Percentiles rank a stretch among this genome's conserved stretches.
phyloP scores from a whole-genome alignment of 192 early-diverging fungal genomes.

The Bifiguratus adelaidae region DNA sequence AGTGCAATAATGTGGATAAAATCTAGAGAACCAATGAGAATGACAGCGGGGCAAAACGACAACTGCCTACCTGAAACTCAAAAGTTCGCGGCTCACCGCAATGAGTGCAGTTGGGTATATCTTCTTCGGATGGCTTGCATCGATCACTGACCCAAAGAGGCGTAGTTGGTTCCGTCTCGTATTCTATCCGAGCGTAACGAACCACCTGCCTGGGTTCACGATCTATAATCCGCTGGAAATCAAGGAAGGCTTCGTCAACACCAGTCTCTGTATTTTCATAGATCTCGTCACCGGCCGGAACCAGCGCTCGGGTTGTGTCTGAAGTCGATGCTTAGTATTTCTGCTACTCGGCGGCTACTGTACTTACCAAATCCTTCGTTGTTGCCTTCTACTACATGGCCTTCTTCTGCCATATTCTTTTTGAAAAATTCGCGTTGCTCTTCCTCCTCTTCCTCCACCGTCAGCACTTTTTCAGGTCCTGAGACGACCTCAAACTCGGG shows the following conservation, averaged over 20 bases:
- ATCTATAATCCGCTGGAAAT: conserved; percentile 77
- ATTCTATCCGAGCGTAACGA: conserved; percentile 57
- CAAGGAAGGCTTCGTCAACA: conserved; percentile 83
- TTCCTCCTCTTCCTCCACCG: conserved; percentile 32
- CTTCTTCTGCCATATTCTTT: conserved; percentile 22
- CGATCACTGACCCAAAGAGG: conserved; percentile 76
- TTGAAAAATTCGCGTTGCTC: conserved; percentile 20
- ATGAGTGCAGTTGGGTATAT: conserved; percentile 55
- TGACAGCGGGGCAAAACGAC: not conserved
- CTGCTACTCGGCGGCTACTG: not conserved
- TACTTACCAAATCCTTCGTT: conserved; percentile 4
- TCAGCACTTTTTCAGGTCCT: conserved; percentile 47
- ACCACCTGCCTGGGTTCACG: conserved; percentile 79
- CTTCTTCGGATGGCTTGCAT: conserved; percentile 38
- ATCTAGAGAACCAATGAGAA: conserved; percentile 29
- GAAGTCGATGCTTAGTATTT: not conserved
- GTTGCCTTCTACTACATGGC: conserved; percentile 14
- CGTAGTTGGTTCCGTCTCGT: conserved; percentile 36
- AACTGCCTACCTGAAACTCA: conserved; percentile 70
- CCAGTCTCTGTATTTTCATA: conserved; percentile 70
- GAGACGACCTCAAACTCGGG: conserved; percentile 57
- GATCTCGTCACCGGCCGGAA: conserved; percentile 43
- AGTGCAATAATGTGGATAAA: conserved; percentile 80
- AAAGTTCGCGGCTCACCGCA: conserved; percentile 70
- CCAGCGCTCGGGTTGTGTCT: conserved; percentile 14